Evolutionary conservation across 202 grass and related monocot species (phyloP).

Genomic region (Musa balbisiana): DNA sequence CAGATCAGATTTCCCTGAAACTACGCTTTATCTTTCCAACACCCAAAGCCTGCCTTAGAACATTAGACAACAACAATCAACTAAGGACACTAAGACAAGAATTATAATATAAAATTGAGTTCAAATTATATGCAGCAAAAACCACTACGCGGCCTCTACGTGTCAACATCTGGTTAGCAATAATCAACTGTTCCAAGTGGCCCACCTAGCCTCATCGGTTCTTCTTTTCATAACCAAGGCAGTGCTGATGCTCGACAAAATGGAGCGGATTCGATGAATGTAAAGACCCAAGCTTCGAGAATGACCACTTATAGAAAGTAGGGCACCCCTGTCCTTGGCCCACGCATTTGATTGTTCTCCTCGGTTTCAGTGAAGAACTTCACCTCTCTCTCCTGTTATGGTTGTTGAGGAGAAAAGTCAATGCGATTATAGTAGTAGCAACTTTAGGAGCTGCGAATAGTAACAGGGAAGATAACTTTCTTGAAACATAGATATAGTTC

Average conservation of each 20-base stretch:
- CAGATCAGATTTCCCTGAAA: too few relatives aligned
- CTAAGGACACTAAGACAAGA: not conserved
- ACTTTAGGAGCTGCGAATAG: not conserved
- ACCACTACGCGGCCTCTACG: too few relatives aligned
- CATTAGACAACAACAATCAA: too few relatives aligned
- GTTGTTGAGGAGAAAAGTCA: not conserved
- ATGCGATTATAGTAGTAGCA: not conserved
- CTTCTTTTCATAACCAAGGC: not conserved
- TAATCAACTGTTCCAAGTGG: not conserved
- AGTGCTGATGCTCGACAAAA: not conserved
- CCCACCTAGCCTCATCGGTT: not conserved
- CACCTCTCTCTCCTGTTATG: slow-evolving; percentile 11
- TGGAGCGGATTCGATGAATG: not conserved
- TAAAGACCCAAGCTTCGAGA: not conserved
- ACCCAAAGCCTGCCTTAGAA: too few relatives aligned
- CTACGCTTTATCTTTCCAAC: too few relatives aligned
- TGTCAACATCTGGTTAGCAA: not conserved
- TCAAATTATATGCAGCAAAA: slow-evolving; percentile 2
- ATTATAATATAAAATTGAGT: not conserved
- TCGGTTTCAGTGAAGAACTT: slow-evolving; percentile 20
- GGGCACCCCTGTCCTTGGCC: slow-evolving; percentile 12
- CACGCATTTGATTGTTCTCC: slow-evolving; percentile 21
- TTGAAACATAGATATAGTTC: not conserved
- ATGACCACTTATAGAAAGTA: not conserved
- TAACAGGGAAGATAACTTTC: not conserved